Base-by-base conservation (phyloP, 352 stramenopile genomes). In the Phytophthora fragariaefolia region DNA sequence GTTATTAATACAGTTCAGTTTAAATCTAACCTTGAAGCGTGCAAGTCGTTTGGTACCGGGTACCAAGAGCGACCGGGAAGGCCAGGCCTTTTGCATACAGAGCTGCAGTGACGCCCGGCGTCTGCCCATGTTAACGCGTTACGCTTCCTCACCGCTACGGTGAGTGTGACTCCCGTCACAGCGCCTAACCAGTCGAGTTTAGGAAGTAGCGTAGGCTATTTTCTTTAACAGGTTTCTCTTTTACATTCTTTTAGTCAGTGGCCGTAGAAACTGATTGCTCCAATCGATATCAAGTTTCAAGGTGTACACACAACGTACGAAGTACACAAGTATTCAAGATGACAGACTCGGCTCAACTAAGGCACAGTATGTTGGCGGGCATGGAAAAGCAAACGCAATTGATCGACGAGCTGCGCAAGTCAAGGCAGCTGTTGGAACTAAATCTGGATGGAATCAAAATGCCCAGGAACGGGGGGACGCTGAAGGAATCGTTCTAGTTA, bases 391-490 rank as follows among this genome's bases (percentile, higher is more conserved):
- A 34, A 9, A 58, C 50, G 4, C 20, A 46, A 46, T 24, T 58
- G 4, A 58, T 58, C 50, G 50, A 47, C 50, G 50, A 47, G 50
- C 20, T 30, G 23, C 26, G 27, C 26, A 53, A 53, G 24, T 38
- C 24, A 38, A 53, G 36, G n/a, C 47, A 53, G 24, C 23, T 47
- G 30, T 47, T 20, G 2, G 22, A 26, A 8, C 28, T 58, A 3
- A 58, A 58, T 18, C 50, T 58, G 50, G 50, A 58, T 47, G 50
- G 50, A 15, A 22, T 57, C 12, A 57, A 57, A 13, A 28, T 57
- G 27, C 30, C 49, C 30, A 46, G 28, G 3, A 30, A 54, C n/a
- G 23, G 40, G n/a, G 47, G 47, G 26, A 54, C 26, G 17, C 26
- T 54, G 17, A 32, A 60, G 23, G 47, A 54, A 27, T 54, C 47